phyloP scores from a whole-genome alignment of 495 filamentous ascomycete genomes.

The Penicillium bialowiezense region DNA sequence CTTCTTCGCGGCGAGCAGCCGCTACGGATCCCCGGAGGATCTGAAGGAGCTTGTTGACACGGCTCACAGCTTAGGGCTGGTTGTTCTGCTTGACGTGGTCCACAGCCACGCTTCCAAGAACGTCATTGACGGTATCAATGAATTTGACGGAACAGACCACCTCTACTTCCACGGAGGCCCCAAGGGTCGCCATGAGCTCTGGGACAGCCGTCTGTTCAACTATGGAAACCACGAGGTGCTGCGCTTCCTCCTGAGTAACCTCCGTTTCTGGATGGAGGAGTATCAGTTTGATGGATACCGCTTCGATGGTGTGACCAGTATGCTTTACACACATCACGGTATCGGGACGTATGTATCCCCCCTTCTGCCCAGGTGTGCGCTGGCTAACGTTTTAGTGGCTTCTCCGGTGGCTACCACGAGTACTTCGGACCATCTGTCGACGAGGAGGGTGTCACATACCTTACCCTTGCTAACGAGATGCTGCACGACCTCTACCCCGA shows the following conservation, averaged over 20 bases:
- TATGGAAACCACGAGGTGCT: constrained; percentile 94
- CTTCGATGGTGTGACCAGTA: constrained; percentile 97
- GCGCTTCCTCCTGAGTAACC: constrained; percentile 89
- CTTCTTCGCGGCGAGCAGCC: constrained; percentile 96
- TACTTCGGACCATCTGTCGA: constrained; percentile 94
- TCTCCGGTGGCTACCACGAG: constrained; percentile 97
- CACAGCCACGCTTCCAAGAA: constrained; percentile 99
- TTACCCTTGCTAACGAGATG: constrained; percentile 97
- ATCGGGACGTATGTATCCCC: constrained; percentile 84
- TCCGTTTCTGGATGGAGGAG: constrained; percentile 99
- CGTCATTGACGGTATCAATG: constrained; percentile 86
- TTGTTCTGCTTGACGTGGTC: constrained; percentile 93
- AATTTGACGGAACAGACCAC: constrained; percentile 92
- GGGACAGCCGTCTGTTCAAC: constrained; percentile 97
- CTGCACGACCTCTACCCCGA: constrained; percentile 84
- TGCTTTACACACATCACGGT: constrained; percentile 94
- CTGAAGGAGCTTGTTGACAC: constrained; percentile 96
- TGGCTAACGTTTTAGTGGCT: constrained; percentile 59
- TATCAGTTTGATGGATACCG: constrained; percentile 95
- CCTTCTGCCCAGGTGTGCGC: background rate
- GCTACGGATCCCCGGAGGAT: constrained; percentile 91
- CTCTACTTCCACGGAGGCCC: constrained; percentile 89
- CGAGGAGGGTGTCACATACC: constrained; percentile 90
- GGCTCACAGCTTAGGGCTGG: constrained; percentile 84
- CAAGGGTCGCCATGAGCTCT: constrained; percentile 83